Evolutionary conservation across 371 early-diverging fungal species (phyloP).

Genomic region (Dichotomocladium elegans): DNA sequence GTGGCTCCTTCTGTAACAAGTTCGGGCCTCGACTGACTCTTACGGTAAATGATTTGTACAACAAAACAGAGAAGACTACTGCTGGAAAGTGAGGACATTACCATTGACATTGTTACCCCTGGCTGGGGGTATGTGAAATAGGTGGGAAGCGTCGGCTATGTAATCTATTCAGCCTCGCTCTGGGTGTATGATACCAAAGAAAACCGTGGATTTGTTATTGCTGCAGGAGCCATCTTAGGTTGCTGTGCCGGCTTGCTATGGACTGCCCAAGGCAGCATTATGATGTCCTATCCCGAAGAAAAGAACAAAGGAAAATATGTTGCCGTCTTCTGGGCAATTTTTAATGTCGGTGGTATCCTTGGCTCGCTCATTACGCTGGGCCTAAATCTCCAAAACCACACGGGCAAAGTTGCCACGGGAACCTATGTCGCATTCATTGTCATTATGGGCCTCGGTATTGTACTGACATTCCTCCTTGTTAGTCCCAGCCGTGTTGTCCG

Average conservation of each 20-base stretch:
- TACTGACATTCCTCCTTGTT: constrained; percentile 43
- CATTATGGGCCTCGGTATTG: constrained; percentile 54
- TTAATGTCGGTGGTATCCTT: constrained; percentile 75
- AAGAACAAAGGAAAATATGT: constrained; percentile 66
- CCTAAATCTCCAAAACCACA: constrained; percentile 46
- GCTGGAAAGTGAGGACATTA: no score
- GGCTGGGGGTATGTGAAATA: background rate
- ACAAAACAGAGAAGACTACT: no score
- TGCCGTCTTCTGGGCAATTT: constrained; percentile 67
- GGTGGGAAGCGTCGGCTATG: constrained; percentile 43
- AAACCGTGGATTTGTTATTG: constrained; percentile 32
- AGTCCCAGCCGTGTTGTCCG: constrained; percentile 54
- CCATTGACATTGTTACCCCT: background rate
- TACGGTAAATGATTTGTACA: constrained; percentile 15
- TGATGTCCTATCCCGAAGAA: constrained; percentile 59
- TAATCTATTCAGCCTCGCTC: constrained; percentile 46
- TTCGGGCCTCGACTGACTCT: constrained; percentile 46
- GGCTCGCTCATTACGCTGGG: constrained; percentile 64
- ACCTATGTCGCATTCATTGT: constrained; percentile 63
- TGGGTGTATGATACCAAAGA: constrained; percentile 38
- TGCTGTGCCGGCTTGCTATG: constrained; percentile 51
- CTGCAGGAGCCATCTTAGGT: constrained; percentile 56
- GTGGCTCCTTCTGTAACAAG: constrained; percentile 52
- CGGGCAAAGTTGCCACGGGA: constrained; percentile 34
- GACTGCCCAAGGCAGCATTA: constrained; percentile 59